Percentiles rank a stretch among this genome's conserved stretches.
Evolutionary conservation across 192 early-diverging fungal species (phyloP).

Genomic region (Funneliformis mosseae): DNA sequence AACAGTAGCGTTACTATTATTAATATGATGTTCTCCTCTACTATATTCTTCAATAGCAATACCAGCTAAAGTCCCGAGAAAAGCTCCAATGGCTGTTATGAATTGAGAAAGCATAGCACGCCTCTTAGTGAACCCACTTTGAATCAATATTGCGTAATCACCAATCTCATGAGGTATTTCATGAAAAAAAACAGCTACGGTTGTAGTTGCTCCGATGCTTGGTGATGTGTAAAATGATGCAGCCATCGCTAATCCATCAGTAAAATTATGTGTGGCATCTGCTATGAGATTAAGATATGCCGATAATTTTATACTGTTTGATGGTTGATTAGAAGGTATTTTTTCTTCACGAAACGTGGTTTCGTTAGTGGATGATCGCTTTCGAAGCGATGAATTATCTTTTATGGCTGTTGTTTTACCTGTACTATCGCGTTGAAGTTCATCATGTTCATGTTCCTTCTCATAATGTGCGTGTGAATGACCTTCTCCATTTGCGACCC

Average conservation of each 20-base stretch:
- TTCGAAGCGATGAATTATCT: conserved; percentile 2
- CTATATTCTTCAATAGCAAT: conserved; percentile 75
- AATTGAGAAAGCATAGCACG: conserved; percentile 80
- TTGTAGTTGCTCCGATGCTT: conserved; percentile 80
- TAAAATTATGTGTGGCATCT: conserved; percentile 83
- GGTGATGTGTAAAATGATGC: conserved; percentile 83
- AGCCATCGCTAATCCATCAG: conserved; percentile 83
- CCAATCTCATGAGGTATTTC: conserved; percentile 90
- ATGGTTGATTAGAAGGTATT: conserved; percentile 38
- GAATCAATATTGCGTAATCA: conserved; percentile 86
- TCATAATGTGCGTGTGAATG: conserved; percentile 63
- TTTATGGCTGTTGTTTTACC: neutral
- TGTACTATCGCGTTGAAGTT: conserved; percentile 39
- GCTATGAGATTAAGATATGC: conserved; percentile 85
- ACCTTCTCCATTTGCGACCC: conserved; percentile 66
- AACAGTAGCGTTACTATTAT: neutral
- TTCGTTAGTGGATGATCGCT: conserved; percentile 25
- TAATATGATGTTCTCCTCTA: conserved; percentile 37
- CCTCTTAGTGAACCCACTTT: conserved; percentile 75
- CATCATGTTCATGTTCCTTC: conserved; percentile 50
- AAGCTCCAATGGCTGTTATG: conserved; percentile 79
- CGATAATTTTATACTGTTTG: conserved; percentile 61
- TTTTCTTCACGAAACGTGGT: conserved; percentile 40
- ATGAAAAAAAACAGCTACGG: conserved; percentile 85
- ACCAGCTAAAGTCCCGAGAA: conserved; percentile 75